Evolutionary conservation across 306 rosid genomes (phyloP), one percentile per base, ranked within the genome.

Genomic region (Echinosophora koreensis): DNA sequence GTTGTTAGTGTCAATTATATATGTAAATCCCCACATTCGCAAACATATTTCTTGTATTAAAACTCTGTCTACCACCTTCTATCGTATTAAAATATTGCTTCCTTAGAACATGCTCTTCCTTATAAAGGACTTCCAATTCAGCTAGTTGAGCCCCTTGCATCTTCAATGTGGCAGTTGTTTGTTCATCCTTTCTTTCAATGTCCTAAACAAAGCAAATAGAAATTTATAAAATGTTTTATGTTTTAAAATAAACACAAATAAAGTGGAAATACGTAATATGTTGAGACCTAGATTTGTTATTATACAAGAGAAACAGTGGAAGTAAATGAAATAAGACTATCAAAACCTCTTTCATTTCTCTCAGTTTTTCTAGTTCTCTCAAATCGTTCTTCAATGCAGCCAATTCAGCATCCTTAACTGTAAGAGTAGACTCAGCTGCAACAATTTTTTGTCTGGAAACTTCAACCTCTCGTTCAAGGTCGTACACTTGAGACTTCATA

Each of bases 281-380:
- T n/a, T 71, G 30, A 66, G 61, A 37, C 70, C 17, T 13, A 51
- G 18, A 35, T 54, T 4, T 32, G 42, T 58, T 57, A 52, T 50
- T 4, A 73, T 59, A 55, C 13, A 73, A 56, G 17, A 39, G 15
- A 8, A 63, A 14, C 11, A 65, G 8, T 66, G 42, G 51, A 56
- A 66, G 41, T 15, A 35, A 47, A 39, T 2, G 38, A 65, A 61
- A 63, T 14, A 65, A 37, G 44, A 69, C 22, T 37, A 83, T 66
- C 73, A 78, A 61, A 81, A 88, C 99, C 96, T 95, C 99, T 91
- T 91, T 95, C 98, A 92, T 89, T 86, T 95, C 99, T 86, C 97
- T 88, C 81, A 95, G 80, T 66, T 95, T 98, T 59, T 92, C 98
- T 71, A 95, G 81, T 84, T 95, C 99, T 86, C 80, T 87, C 28